Percentiles rank a stretch among this genome's conserved stretches.
phyloP scores from a whole-genome alignment of 1,284 basidiomycete species.

The Rhodotorula sp. region DNA sequence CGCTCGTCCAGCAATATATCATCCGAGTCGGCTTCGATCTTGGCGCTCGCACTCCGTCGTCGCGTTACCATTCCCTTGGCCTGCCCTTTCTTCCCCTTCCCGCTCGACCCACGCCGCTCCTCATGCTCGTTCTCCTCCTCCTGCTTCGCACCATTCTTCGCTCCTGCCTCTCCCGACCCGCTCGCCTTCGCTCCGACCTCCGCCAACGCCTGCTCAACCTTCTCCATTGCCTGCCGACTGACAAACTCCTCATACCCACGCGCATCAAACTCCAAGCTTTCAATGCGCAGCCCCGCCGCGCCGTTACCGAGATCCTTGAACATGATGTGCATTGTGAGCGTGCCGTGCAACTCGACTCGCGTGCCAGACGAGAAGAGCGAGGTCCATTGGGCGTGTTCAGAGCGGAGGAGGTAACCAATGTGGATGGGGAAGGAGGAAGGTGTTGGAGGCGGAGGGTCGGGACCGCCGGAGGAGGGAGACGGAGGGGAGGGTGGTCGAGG shows the following conservation, averaged over 20 bases:
- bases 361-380: conserved; percentile 24
- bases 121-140: neutral
- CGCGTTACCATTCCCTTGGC: conserved; percentile 23
- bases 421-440: conserved; percentile 10
- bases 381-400: conserved; percentile 34
- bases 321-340: conserved; percentile 31
- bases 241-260: conserved; percentile 36
- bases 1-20: neutral
- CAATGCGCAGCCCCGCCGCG: conserved; percentile 24
- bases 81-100: conserved; percentile 1
- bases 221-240: conserved; percentile 9
- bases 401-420: conserved; percentile 39
- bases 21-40: neutral
- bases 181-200: neutral
- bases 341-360: conserved; percentile 34
- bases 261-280: conserved; percentile 37
- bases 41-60: conserved; percentile 18
- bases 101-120: neutral
- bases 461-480: neutral
- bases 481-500: conserved; percentile 2
- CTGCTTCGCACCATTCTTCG: neutral
- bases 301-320: conserved; percentile 28
- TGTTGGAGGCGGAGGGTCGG: neutral
- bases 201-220: conserved; percentile 1
- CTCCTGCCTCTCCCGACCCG: neutral